A percentile compares a stretch with the other conserved stretches of the same genome.
phyloP scores from a whole-genome alignment of 108 stramenopile species.

The Heterococcus sp. region DNA sequence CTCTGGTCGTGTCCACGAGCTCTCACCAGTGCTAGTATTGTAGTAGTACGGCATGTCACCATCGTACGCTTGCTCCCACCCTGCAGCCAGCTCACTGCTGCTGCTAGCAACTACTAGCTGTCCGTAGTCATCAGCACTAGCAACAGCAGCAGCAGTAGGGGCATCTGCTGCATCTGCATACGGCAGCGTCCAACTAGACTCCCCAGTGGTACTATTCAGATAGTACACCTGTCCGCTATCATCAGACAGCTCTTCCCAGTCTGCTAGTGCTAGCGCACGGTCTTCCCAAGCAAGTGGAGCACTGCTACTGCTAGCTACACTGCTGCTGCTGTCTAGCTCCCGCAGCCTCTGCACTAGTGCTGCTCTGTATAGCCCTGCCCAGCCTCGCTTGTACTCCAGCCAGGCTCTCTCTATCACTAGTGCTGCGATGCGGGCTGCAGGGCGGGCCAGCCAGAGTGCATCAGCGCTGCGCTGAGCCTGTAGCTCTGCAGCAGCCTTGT shows the following conservation, averaged over 20 bases:
- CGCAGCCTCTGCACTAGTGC: no score
- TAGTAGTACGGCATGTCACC: neutral
- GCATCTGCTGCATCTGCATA: neutral
- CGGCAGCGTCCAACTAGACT: neutral
- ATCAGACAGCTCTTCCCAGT: neutral
- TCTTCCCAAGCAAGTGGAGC: neutral
- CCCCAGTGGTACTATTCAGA: neutral
- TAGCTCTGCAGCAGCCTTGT: neutral
- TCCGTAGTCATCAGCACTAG: neutral
- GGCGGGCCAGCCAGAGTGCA: no score
- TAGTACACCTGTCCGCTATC: neutral
- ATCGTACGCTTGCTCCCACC: no score
- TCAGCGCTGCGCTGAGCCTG: no score
- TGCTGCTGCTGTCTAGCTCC: no score
- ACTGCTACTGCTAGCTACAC: neutral
- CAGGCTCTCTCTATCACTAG: no score
- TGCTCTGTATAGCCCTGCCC: no score
- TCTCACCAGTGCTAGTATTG: neutral
- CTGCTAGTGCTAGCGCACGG: neutral
- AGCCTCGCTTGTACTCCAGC: no score
- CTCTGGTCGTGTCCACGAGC: neutral
- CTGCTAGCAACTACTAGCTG: neutral
- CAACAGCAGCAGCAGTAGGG: neutral
- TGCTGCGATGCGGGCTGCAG: no score
- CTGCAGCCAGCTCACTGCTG: no score